Evolutionary conservation across 2,329 filamentous ascomycete genomes (phyloP).

Genomic region (Sporothrix dimorphospora): DNA sequence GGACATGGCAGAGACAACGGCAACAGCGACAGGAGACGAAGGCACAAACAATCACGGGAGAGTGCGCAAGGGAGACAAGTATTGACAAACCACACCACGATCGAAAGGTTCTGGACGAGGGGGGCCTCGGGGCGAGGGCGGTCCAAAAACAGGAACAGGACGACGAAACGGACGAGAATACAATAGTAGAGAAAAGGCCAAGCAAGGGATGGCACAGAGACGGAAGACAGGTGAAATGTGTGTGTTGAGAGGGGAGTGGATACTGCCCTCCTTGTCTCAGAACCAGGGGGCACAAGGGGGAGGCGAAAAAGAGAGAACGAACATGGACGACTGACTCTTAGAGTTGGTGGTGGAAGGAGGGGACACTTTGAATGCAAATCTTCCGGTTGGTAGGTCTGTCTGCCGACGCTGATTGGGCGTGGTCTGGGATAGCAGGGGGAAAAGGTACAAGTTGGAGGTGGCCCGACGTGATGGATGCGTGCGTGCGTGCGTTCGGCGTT

Average conservation of each 20-base stretch:
- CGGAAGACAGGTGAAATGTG: conserved; percentile 3
- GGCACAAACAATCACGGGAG: not conserved
- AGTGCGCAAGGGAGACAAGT: not conserved
- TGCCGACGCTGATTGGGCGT: not conserved
- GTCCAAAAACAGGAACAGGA: not conserved
- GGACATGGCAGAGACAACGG: not conserved
- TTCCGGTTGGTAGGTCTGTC: conserved; percentile 19
- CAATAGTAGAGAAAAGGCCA: not conserved
- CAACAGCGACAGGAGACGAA: not conserved
- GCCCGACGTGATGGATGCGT: conserved; percentile 19
- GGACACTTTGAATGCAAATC: conserved; percentile 14
- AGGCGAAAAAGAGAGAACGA: conserved; percentile 19
- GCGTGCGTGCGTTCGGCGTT: conserved; percentile 3
- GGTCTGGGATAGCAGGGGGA: not conserved
- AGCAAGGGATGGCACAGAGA: conserved; percentile 13
- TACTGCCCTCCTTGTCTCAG: conserved; percentile 25
- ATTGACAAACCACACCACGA: conserved; percentile 15
- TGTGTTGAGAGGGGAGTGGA: conserved; percentile 6
- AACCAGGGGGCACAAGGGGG: conserved; percentile 26
- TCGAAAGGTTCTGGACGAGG: not conserved
- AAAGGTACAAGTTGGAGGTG: not conserved
- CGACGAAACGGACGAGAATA: not conserved
- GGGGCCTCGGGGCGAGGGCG: not conserved
- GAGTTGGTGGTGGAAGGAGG: not conserved
- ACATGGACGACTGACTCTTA: not conserved